These are phyloP conservation scores for Fonsecaea erecta DNA, from an alignment of 2,329 filamentous ascomycete species.

Conservation along the genomic window DNA sequence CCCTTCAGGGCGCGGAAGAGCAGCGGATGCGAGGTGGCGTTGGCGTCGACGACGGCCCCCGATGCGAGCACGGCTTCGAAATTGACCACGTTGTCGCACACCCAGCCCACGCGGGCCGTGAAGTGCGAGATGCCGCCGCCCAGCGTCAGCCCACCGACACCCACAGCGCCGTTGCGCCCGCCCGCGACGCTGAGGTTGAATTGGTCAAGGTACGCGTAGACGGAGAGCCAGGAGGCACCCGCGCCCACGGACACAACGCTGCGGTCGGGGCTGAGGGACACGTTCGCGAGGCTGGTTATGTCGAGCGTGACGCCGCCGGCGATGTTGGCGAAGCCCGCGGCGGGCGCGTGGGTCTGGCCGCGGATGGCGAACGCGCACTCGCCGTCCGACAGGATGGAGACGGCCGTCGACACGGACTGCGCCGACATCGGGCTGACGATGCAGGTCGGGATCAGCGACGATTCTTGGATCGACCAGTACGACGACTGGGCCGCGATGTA, in stretches of 20 bases:
- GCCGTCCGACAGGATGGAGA: too few species aligned
- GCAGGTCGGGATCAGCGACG: too few species aligned
- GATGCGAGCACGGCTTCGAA: conserved; percentile 57
- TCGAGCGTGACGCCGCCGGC: too few species aligned
- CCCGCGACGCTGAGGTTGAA: conserved; percentile 38
- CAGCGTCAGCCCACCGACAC: conserved; percentile 44
- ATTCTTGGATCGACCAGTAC: too few species aligned
- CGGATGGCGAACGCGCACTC: too few species aligned
- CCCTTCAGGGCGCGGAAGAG: conserved; percentile 61
- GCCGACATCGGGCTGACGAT: too few species aligned
- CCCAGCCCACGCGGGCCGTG: conserved; percentile 43
- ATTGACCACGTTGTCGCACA: conserved; percentile 45
- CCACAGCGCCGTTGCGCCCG: conserved; percentile 43
- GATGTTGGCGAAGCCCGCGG: too few species aligned
- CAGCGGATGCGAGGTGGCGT: conserved; percentile 50
- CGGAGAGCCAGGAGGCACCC: neutral
- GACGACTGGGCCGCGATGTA: too few species aligned
- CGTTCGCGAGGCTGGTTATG: too few species aligned
- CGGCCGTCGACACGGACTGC: too few species aligned
- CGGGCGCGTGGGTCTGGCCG: too few species aligned
- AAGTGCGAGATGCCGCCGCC: conserved; percentile 45
- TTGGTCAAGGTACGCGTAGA: neutral
- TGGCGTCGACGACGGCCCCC: conserved; percentile 55
- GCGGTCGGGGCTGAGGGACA: too few species aligned
- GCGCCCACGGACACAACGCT: neutral